Percentiles rank a stretch among this genome's conserved stretches.
phyloP scores from a whole-genome alignment of 768 basidiomycete genomes.

The Psilocybe tampanensis region DNA sequence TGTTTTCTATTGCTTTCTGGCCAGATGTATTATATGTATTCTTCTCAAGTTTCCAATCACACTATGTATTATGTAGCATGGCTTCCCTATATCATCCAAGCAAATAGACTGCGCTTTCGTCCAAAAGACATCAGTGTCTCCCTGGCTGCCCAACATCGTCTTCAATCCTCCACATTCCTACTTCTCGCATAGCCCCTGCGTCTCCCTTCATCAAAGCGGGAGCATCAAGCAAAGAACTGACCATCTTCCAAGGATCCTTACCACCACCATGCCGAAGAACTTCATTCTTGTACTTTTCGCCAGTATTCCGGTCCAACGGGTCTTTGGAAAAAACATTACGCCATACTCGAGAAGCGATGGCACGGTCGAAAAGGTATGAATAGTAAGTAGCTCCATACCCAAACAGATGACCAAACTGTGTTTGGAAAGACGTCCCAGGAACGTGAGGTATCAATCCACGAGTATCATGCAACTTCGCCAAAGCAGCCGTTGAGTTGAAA shows the following conservation, averaged over 20 bases:
- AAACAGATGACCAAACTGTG: slow-evolving; percentile 93
- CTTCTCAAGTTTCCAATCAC: no score
- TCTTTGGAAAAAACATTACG: slow-evolving; percentile 66
- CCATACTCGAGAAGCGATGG: slow-evolving; percentile 95
- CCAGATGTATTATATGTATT: no score
- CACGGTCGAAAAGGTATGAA: slow-evolving; percentile 94
- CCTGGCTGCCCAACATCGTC: slow-evolving; percentile 65
- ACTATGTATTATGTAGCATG: no score
- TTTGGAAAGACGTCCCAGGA: slow-evolving; percentile 87
- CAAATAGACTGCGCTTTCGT: no score
- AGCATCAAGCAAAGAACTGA: slow-evolving; percentile 65
- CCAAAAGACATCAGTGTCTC: no score
- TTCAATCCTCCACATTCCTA: slow-evolving; percentile 88
- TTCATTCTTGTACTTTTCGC: slow-evolving; percentile 80
- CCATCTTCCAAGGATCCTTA: slow-evolving; percentile 93
- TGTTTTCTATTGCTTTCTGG: no score
- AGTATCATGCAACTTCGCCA: slow-evolving; percentile 62
- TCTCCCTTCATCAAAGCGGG: slow-evolving; percentile 73
- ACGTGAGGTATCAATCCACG: slow-evolving; percentile 86
- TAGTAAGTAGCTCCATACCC: slow-evolving; percentile 99
- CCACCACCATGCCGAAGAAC: slow-evolving; percentile 85
- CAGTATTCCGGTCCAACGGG: slow-evolving; percentile 70
- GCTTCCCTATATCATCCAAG: no score
- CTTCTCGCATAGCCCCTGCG: slow-evolving; percentile 82
- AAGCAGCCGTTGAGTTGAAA: slow-evolving; percentile 76